Base-by-base conservation (phyloP, 2,329 filamentous ascomycete species). In the Aureobasidium lini region DNA sequence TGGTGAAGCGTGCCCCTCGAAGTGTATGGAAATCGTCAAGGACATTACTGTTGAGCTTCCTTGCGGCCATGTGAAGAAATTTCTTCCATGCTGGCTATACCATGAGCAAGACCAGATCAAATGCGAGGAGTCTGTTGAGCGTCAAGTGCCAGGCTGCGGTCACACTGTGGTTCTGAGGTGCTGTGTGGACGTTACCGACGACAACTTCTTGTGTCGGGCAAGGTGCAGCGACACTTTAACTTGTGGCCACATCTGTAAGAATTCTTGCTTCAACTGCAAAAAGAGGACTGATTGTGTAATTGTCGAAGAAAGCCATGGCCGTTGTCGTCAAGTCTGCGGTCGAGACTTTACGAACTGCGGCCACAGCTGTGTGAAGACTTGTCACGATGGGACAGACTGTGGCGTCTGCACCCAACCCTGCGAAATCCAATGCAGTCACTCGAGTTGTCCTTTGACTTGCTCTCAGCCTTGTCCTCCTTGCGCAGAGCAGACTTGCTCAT, bases 391-490 rank as follows among this genome's bases (percentile, higher is more conserved):
- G 0, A 62, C 68, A 16, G 62, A 67, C 0, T 86, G 83, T 62
- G 68, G 69, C 0, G 75, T 77, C 0, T 87, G 83, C 65, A 11
- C 63, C 0, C 62, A 66, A 10, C 70, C 70, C 0, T 89, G 85
- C 64, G 79, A 84, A 42, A 77, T 81, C 13, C 70, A 71, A 3
- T 88, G 84, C 68, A 72, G 67, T 18, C 84, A 85, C 68, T 84
- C 80, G 0, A 73, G 66, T 56, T 88, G 86, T 66, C 68, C 65
- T n/a, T 77, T 77, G 59, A 68, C 67, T 5, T 89, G 86, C 66
- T 69, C 74, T 28, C 80, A 88, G 64, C 79, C 84, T 1, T 89
- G 86, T 64, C 68, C 73, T 2, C 85, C 84, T 0, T 88, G 86
- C 28, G 50, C 50, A 15, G 28, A 34, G 8, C 4, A 54, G 16